phyloP scores from a whole-genome alignment of 352 stramenopile genomes.

The Phytophthora tubulina region DNA sequence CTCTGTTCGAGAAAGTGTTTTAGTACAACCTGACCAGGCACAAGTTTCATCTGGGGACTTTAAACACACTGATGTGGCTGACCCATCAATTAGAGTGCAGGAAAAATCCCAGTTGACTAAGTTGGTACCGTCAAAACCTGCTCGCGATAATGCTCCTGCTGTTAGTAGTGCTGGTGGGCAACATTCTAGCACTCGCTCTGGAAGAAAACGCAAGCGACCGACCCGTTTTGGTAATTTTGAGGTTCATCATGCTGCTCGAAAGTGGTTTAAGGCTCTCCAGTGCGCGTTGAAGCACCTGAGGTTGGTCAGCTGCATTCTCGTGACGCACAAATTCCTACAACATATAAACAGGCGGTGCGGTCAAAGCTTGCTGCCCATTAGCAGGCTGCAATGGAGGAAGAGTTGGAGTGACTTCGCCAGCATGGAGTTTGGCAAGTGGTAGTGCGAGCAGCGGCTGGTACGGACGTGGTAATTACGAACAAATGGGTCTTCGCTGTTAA shows the following conservation, averaged over 20 bases:
- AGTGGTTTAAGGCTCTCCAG: too few species aligned
- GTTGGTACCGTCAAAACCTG: too few species aligned
- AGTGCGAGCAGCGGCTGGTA: neutral
- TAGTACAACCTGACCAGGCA: neutral
- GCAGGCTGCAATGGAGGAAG: neutral
- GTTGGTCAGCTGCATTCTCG: neutral
- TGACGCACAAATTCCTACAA: neutral
- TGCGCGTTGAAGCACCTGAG: too few species aligned
- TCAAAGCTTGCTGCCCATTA: neutral
- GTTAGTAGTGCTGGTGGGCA: neutral
- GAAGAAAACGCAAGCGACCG: neutral
- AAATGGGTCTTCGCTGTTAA: constrained; percentile 4
- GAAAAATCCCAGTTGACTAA: too few species aligned
- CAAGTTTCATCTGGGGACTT: too few species aligned
- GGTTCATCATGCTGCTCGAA: neutral
- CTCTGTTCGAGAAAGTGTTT: neutral
- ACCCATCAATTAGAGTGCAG: too few species aligned
- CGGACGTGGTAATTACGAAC: neutral
- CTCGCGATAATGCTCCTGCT: neutral
- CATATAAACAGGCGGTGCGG: neutral
- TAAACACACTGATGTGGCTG: too few species aligned
- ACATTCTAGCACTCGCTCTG: neutral
- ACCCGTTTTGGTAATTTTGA: neutral
- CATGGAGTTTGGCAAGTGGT: neutral
- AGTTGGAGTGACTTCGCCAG: neutral